phyloP scores from a whole-genome alignment of 2,329 filamentous ascomycete species.

The Fusarium acutatum region DNA sequence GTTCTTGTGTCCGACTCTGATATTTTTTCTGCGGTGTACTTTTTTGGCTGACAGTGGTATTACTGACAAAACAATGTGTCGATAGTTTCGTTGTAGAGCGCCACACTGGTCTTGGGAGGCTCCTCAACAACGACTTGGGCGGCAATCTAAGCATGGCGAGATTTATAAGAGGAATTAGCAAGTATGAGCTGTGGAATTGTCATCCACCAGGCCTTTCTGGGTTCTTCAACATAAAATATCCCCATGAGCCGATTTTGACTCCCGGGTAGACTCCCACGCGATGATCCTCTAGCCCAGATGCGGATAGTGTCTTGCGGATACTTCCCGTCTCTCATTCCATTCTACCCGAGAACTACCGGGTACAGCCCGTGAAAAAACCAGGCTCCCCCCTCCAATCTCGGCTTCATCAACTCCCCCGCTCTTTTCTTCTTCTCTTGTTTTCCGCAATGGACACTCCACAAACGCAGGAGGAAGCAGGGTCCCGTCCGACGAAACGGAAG shows the following conservation, averaged over 20 bases:
- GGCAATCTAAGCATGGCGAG: too few relatives aligned
- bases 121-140: too few relatives aligned
- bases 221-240: not conserved
- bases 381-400: not conserved
- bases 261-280: not conserved
- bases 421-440: too few relatives aligned
- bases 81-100: too few relatives aligned
- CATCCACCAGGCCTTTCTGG: too few relatives aligned
- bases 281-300: rapidly evolving
- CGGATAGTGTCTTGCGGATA: not conserved
- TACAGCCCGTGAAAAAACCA: not conserved
- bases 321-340: not conserved
- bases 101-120: too few relatives aligned
- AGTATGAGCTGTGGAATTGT: too few relatives aligned
- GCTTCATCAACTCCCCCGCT: not conserved
- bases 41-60: too few relatives aligned
- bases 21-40: too few relatives aligned
- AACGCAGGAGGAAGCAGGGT: not conserved
- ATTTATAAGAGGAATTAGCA: too few relatives aligned
- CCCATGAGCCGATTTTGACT: not conserved
- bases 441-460: not conserved
- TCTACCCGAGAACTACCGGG: not conserved
- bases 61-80: too few relatives aligned
- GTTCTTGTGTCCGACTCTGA: not conserved
- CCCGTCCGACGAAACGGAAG: not conserved